These are phyloP conservation scores for Penicillium sp. DNA, from an alignment of 2,329 filamentous ascomycete genomes.

Conservation along the genomic window DNA sequence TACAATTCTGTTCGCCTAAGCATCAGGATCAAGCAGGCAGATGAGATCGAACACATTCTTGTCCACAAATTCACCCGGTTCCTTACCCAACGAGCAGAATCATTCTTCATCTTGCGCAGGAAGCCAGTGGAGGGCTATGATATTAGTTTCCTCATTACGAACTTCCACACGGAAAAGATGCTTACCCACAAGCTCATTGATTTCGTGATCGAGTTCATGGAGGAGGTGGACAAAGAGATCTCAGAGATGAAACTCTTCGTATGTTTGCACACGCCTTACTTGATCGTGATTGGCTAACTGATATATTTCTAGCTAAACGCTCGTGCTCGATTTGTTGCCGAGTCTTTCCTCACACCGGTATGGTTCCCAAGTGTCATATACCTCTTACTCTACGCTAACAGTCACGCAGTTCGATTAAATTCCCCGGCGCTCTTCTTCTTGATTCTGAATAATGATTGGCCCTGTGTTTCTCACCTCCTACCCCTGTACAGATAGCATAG, in stretches of 20 bases:
- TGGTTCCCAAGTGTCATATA: slow-evolving; percentile 22
- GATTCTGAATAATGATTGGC: slow-evolving; percentile 21
- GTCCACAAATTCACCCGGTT: slow-evolving; percentile 99
- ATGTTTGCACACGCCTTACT: slow-evolving; percentile 38
- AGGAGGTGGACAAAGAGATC: slow-evolving; percentile 99
- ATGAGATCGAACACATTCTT: slow-evolving; percentile 85
- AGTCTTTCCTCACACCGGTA: slow-evolving; percentile 95
- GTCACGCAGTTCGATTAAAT: slow-evolving; percentile 31
- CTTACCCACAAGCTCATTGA: slow-evolving; percentile 98
- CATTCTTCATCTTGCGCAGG: slow-evolving; percentile 91
- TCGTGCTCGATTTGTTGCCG: slow-evolving; percentile 92
- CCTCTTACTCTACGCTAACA: slow-evolving; percentile 7
- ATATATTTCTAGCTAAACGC: slow-evolving; percentile 72
- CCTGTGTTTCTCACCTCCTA: slow-evolving; percentile 15
- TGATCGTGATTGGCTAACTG: not conserved
- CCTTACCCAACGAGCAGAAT: slow-evolving; percentile 90
- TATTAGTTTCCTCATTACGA: slow-evolving; percentile 97
- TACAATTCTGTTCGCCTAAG: slow-evolving; percentile 96
- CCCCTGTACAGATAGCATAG: slow-evolving; percentile 26
- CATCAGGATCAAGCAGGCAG: slow-evolving; percentile 99
- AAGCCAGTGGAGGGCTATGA: slow-evolving; percentile 98
- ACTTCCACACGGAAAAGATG: slow-evolving; percentile 98
- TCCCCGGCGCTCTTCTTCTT: slow-evolving; percentile 20
- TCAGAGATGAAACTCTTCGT: slow-evolving; percentile 99
- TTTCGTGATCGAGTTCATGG: slow-evolving; percentile 99